Evolutionary conservation across 768 basidiomycete genomes (phyloP).

Genomic region (Favolaschia claudopus): DNA sequence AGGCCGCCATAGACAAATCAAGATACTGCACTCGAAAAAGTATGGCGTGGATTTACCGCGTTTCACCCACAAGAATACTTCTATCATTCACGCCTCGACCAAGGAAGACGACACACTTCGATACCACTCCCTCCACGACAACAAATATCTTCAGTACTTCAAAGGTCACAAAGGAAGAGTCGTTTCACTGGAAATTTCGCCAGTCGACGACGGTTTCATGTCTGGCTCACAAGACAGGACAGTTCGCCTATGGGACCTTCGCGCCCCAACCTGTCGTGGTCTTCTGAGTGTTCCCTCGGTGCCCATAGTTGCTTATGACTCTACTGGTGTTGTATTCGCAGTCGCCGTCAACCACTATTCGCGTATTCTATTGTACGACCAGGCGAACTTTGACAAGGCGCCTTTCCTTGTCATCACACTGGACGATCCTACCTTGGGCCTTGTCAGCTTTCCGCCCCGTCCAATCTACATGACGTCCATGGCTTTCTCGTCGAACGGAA

Average conservation of each 20-base stretch:
- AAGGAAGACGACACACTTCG: constrained; percentile 95
- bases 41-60: constrained; percentile 95
- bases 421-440: constrained; percentile 78
- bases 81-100: constrained; percentile 90
- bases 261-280: constrained; percentile 79
- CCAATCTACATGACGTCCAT: constrained; percentile 92
- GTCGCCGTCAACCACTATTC: constrained; percentile 85
- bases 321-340: constrained; percentile 84
- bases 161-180: constrained; percentile 92
- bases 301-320: constrained; percentile 86
- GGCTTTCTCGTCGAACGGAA: constrained; percentile 89
- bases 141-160: constrained; percentile 96
- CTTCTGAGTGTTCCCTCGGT: constrained; percentile 75
- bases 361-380: constrained; percentile 86
- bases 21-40: constrained; percentile 90
- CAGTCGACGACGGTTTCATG: constrained; percentile 94
- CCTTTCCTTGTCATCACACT: constrained; percentile 88
- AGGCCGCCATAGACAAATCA: constrained; percentile 62
- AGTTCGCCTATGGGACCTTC: constrained; percentile 95
- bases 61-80: constrained; percentile 90
- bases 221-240: constrained; percentile 94
- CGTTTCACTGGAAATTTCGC: constrained; percentile 89
- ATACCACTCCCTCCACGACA: constrained; percentile 95
- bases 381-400: constrained; percentile 86
- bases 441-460: constrained; percentile 85